Conservation (phyloP, 345 rosid genomes). For the Syzygium aqueum region DNA sequence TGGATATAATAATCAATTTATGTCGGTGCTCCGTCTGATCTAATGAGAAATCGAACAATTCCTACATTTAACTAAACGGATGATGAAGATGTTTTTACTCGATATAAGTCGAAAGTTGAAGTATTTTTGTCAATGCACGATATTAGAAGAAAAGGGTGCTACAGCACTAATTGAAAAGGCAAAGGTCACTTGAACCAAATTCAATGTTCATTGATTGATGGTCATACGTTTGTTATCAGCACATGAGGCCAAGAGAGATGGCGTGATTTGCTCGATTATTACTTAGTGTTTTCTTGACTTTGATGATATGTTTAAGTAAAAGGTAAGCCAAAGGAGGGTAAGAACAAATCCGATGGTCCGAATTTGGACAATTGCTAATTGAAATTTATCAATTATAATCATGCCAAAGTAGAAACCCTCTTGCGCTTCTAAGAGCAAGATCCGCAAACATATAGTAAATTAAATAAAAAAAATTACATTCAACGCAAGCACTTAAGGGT, state of each 20-base stretch:
- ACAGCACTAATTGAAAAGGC: neutral
- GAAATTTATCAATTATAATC: neutral
- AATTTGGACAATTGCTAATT: neutral
- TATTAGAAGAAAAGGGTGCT: neutral
- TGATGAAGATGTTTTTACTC: neutral
- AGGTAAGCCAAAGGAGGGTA: neutral
- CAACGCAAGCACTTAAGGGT: neutral
- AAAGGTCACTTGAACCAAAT: neutral
- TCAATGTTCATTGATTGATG: neutral
- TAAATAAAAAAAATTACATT: no score
- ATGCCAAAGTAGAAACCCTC: neutral
- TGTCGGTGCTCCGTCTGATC: neutral
- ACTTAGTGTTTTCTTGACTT: neutral
- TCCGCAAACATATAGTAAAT: neutral
- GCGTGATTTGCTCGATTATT: neutral
- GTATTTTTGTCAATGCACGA: neutral
- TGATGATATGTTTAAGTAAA: neutral
- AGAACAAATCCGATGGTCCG: neutral
- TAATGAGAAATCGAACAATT: neutral
- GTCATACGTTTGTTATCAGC: neutral
- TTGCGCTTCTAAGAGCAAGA: neutral
- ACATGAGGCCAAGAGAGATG: neutral
- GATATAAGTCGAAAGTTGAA: neutral
- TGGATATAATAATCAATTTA: neutral
- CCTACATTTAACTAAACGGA: no score